These are phyloP conservation scores for Pythium oligandrum DNA, from an alignment of 352 stramenopile genomes.

Conservation along the genomic window DNA sequence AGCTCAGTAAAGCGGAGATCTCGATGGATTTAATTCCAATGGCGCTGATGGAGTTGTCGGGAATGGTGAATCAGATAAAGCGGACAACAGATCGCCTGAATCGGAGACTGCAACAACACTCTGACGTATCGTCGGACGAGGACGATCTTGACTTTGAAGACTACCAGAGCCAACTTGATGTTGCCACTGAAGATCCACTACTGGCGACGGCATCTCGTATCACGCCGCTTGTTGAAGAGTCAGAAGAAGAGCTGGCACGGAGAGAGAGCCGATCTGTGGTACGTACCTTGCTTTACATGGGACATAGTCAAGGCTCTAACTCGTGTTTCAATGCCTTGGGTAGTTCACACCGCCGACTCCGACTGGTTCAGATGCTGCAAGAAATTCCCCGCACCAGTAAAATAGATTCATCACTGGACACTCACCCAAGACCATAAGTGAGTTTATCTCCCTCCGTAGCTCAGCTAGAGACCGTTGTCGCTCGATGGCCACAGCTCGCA, in stretches of 20 bases:
- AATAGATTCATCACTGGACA: too few relatives aligned
- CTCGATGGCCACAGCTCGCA: too few relatives aligned
- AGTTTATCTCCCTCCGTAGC: too few relatives aligned
- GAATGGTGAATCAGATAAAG: conserved; percentile 71
- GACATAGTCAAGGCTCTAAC: too few relatives aligned
- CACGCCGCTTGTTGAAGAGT: conserved; percentile 45
- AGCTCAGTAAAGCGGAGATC: conserved; percentile 48
- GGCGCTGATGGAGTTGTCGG: conserved; percentile 58
- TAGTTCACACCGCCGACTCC: not conserved
- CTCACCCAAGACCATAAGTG: too few relatives aligned
- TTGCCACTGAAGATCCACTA: conserved; percentile 14
- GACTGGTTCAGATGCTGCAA: not conserved
- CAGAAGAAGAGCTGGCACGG: conserved; percentile 55
- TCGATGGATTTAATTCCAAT: conserved; percentile 44
- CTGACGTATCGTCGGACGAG: conserved; percentile 33
- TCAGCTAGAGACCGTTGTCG: too few relatives aligned
- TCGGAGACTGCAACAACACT: conserved; percentile 29
- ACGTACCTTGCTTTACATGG: not conserved
- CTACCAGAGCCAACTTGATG: conserved; percentile 14
- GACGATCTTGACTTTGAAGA: conserved; percentile 49
- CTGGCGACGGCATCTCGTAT: conserved; percentile 15
- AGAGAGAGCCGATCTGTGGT: conserved; percentile 37
- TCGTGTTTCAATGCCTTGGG: not conserved
- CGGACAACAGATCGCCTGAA: conserved; percentile 54
- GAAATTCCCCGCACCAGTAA: too few relatives aligned